A percentile compares a stretch with the other conserved stretches of the same genome.
Evolutionary conservation across 2,329 filamentous ascomycete species (phyloP).

Genomic region (Xenosphaeropsis pyriputrescens): DNA sequence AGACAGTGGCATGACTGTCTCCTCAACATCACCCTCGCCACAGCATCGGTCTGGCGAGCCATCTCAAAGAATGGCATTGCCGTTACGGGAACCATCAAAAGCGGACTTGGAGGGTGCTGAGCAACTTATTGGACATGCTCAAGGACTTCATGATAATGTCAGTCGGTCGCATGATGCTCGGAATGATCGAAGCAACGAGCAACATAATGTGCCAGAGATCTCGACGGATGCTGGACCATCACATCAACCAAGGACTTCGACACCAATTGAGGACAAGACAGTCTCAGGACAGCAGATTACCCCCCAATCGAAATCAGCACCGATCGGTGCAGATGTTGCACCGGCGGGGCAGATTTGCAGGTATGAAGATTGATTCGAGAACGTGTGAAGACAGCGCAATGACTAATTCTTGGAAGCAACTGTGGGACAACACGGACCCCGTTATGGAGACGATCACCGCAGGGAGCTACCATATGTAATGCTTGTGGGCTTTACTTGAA

Average conservation of each 20-base stretch:
- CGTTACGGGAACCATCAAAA: slow-evolving; percentile 10
- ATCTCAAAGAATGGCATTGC: slow-evolving; percentile 2
- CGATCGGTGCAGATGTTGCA: slow-evolving; percentile 2
- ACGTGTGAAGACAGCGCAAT: too few species aligned
- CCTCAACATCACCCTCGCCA: slow-evolving; percentile 5
- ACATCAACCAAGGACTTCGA: neutral
- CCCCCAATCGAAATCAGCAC: too few species aligned
- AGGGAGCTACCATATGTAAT: slow-evolving; percentile 93
- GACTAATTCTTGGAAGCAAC: slow-evolving; percentile 44
- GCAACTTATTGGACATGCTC: slow-evolving; percentile 10
- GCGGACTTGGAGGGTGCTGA: slow-evolving; percentile 12
- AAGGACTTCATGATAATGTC: slow-evolving; percentile 1
- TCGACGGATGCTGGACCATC: neutral
- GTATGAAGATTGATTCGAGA: slow-evolving; percentile 25
- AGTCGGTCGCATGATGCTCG: neutral
- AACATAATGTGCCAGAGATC: neutral
- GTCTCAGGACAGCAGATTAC: too few species aligned
- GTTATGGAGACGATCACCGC: slow-evolving; percentile 83
- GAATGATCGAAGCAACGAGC: neutral
- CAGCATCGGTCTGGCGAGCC: slow-evolving; percentile 8
- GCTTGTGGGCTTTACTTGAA: slow-evolving; percentile 93
- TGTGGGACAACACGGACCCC: slow-evolving; percentile 90
- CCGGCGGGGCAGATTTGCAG: slow-evolving; percentile 52
- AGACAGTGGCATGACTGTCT: neutral
- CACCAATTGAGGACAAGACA: too few species aligned